A percentile compares a stretch with the other conserved stretches of the same genome.
Conservation (phyloP, 139 green algal genomes). For the Haematococcus sp. region DNA sequence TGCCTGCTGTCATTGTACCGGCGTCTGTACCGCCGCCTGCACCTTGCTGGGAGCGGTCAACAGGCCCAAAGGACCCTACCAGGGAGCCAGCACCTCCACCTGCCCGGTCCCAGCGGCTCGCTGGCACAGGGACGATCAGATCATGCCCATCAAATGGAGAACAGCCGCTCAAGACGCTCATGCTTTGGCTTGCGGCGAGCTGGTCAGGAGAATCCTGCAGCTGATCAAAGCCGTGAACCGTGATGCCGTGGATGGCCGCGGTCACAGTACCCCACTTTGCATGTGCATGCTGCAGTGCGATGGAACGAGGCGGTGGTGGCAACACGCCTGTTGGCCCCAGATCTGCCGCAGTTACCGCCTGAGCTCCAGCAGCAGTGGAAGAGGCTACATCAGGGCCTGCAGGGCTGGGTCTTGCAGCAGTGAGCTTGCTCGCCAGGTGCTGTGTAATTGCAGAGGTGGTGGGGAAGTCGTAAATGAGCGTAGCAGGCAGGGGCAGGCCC, state of each 20-base stretch:
- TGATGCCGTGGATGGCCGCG: constrained; percentile 1
- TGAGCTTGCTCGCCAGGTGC: constrained; percentile 36
- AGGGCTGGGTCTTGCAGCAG: neutral
- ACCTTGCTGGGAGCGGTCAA: no score
- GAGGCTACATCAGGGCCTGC: neutral
- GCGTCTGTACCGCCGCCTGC: no score
- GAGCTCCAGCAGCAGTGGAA: neutral
- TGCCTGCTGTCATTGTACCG: neutral
- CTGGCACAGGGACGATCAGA: constrained; percentile 33
- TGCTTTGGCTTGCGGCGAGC: no score
- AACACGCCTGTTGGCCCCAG: neutral
- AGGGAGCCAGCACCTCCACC: constrained; percentile 3
- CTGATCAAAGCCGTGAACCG: neutral
- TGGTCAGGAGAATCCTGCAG: neutral
- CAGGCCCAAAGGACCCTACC: no score
- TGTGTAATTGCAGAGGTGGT: constrained; percentile 50
- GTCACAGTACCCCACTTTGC: no score
- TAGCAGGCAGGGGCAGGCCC: constrained; percentile 47
- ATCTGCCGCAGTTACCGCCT: neutral
- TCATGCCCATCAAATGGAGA: constrained; percentile 12
- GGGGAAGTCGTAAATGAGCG: constrained; percentile 81
- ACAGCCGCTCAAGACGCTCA: no score
- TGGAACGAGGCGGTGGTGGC: no score
- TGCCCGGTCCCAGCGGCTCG: constrained; percentile 44
- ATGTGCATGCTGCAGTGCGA: neutral